Base-by-base conservation (phyloP, 177 flowering plant species). In the Tripterygium wilfordii region DNA sequence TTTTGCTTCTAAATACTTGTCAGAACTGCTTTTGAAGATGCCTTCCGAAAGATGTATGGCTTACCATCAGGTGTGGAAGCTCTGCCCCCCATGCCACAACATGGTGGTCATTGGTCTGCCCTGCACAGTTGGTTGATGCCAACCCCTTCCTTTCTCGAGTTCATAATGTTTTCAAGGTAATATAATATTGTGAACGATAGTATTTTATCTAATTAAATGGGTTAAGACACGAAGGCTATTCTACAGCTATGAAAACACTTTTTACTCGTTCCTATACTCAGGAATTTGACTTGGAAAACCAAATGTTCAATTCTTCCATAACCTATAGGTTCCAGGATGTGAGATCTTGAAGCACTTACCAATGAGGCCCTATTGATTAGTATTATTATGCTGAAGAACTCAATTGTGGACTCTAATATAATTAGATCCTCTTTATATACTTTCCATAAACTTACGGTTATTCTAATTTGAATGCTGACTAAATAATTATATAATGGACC, bases 111-210 rank as follows among this genome's bases (percentile, higher is more conserved):
- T 53, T 92, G 99, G 99, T 84, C 95, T 59, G 67, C 88, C 6
- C 58, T 84, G 57, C 91, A 92, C 58, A 82, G 94, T 61, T 92
- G 99, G 99, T 79, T 75, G 58, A 92, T 92, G 99, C 96, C 97
- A 46, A 89, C 97, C 29, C 83, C 83, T 20, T 92, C 96, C 33
- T 92, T 89, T 56, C 62, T 92, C 10, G 97, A 92, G 72, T 92
- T 86, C 54, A 48, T 83, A 3, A 92, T 89, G 97, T 92, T 92
- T 60, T 66, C 97, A 46, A 58, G 89, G 89, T 79, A 49, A 54
- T 29, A 22, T n/a, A 14, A 40, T 23, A 30, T 30, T 6, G 12
- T 6, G 33, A 30, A 30, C 8, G 7, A 12, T 30, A 7, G 33
- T 12, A 7, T 30, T 30, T 6, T 12, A 6, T 7, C 33, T 30